Percentiles rank a stretch among this genome's conserved stretches.
These are phyloP conservation scores for Coemansia aciculifera DNA, from an alignment of 192 early-diverging fungal genomes.

Conservation along the genomic window DNA sequence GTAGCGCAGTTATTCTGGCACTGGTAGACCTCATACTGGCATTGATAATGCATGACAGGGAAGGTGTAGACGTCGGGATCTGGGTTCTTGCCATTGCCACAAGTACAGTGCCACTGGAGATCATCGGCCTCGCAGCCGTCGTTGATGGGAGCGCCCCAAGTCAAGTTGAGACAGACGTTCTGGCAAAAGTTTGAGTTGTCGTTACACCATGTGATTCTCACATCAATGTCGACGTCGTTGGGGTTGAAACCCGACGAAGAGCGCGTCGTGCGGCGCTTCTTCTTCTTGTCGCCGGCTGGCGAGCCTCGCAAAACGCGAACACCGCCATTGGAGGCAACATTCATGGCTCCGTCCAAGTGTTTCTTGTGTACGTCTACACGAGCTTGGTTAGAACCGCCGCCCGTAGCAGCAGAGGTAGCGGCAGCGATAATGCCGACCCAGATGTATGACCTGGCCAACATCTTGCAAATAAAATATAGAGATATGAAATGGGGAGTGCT, in stretches of 20 bases:
- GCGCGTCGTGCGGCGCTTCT: constrained; percentile 30
- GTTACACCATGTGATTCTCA: constrained; percentile 54
- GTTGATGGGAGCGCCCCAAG: constrained; percentile 51
- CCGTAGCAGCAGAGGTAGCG: constrained; percentile 7
- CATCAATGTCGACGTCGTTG: constrained; percentile 37
- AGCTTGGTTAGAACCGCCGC: not conserved
- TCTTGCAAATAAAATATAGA: constrained; percentile 4
- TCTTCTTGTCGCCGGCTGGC: constrained; percentile 12
- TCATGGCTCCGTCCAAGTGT: constrained; percentile 2
- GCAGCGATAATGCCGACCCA: constrained; percentile 13
- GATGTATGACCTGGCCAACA: constrained; percentile 4
- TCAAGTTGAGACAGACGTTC: constrained; percentile 57
- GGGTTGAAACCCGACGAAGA: constrained; percentile 42
- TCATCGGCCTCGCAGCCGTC: constrained; percentile 47
- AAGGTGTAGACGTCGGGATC: constrained; percentile 54
- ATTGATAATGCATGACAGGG: constrained; percentile 56
- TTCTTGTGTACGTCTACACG: not conserved
- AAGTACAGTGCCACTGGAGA: constrained; percentile 54
- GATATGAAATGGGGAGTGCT: not conserved
- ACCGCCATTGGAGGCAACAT: constrained; percentile 9
- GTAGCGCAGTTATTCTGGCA: constrained; percentile 57
- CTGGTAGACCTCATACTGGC: constrained; percentile 50
- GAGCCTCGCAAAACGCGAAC: constrained; percentile 29
- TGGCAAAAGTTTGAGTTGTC: constrained; percentile 57
- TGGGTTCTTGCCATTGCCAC: constrained; percentile 56